phyloP scores from a whole-genome alignment of 2,329 filamentous ascomycete species.

The Geoglossum cookeanum region DNA sequence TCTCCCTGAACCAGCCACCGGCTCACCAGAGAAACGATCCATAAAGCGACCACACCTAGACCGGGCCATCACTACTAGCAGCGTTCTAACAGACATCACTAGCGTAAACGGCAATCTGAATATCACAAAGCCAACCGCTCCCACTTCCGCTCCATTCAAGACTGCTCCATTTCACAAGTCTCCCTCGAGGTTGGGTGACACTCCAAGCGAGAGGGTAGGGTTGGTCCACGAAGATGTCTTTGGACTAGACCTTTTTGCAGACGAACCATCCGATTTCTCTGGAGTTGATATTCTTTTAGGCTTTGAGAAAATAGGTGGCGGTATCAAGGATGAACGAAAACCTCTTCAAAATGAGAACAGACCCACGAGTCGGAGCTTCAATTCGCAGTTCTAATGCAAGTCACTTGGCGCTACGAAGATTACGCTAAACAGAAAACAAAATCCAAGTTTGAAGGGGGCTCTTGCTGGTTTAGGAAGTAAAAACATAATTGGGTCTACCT shows the following conservation, averaged over 20 bases:
- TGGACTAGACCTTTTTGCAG: constrained; percentile 26
- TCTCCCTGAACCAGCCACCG: constrained; percentile 22
- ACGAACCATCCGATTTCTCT: constrained; percentile 26
- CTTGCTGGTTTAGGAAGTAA: background rate
- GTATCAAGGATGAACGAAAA: constrained; percentile 1
- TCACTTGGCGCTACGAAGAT: background rate
- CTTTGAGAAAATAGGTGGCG: constrained; percentile 26
- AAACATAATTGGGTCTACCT: background rate
- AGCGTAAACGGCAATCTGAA: constrained; percentile 22
- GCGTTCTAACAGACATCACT: constrained; percentile 33
- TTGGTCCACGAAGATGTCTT: constrained; percentile 23
- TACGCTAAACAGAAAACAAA: background rate
- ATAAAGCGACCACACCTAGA: constrained; percentile 31
- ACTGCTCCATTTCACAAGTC: background rate
- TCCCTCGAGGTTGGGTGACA: constrained; percentile 4
- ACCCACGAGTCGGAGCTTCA: background rate
- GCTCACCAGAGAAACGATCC: constrained; percentile 36
- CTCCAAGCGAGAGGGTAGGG: constrained; percentile 6
- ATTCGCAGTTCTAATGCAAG: background rate
- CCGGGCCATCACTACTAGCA: constrained; percentile 28
- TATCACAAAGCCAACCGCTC: background rate
- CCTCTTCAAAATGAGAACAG: background rate
- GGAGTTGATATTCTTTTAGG: constrained; percentile 29
- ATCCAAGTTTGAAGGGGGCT: too few species aligned
- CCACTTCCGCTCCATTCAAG: constrained; percentile 1